Conservation (phyloP, 2,329 filamentous ascomycete genomes). For the Colletotrichum sp. region DNA sequence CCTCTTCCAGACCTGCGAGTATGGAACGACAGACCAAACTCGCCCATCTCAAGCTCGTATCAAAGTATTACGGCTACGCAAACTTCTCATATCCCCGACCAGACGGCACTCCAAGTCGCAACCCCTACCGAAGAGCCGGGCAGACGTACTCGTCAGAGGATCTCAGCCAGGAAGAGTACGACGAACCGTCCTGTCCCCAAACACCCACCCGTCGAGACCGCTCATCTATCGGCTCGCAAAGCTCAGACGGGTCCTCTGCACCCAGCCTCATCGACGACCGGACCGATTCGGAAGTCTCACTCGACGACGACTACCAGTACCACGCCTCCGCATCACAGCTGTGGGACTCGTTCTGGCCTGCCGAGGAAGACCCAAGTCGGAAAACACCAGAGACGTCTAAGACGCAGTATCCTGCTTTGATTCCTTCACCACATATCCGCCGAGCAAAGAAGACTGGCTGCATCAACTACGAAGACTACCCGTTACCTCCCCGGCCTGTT, state of each 20-base stretch:
- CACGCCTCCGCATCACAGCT: constrained; percentile 48
- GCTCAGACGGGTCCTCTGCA: constrained; percentile 50
- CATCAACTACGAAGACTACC: constrained; percentile 24
- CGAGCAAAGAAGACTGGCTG: constrained; percentile 20
- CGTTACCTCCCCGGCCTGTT: constrained; percentile 27
- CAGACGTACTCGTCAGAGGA: constrained; percentile 19
- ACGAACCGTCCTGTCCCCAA: background rate
- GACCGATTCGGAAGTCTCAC: constrained; percentile 54
- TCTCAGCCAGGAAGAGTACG: background rate
- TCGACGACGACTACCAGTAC: constrained; percentile 57
- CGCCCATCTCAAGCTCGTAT: constrained; percentile 42
- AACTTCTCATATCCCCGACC: constrained; percentile 46
- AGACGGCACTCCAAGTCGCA: constrained; percentile 23
- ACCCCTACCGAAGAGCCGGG: constrained; percentile 18
- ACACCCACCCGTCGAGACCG: constrained; percentile 31
- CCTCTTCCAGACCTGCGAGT: constrained; percentile 20
- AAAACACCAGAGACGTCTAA: constrained; percentile 12
- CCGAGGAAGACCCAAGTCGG: background rate
- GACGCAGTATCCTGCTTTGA: constrained; percentile 21
- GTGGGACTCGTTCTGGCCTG: constrained; percentile 58
- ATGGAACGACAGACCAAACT: constrained; percentile 43
- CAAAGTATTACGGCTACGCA: constrained; percentile 43
- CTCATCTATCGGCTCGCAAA: constrained; percentile 42
- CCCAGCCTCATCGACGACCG: constrained; percentile 57
- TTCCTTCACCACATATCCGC: constrained; percentile 22